Evolutionary conservation across 805 yeast species (phyloP), one percentile per base, ranked within the genome.

Genomic region (Naumovozyma dairenensis): DNA sequence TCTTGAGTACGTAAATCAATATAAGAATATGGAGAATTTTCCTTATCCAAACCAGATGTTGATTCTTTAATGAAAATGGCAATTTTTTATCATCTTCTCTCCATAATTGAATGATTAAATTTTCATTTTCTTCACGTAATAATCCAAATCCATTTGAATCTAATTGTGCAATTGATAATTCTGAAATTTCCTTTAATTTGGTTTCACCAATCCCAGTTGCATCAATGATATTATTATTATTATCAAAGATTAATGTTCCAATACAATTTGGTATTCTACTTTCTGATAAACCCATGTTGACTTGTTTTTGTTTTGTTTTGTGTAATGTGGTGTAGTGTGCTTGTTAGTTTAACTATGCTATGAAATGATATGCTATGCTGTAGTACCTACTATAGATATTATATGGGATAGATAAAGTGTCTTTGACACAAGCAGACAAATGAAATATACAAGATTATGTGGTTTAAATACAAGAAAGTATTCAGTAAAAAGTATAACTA

Each of bases 221-320:
- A 29, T 53, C 50, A 12, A 57, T 44, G 13, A 57, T 34, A 28
- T 56, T 53, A 20, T 46, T 46, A 32, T 53, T 49, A 19, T 46
- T 47, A 35, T 57, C 62, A 34, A 55, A 55, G 4, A 53, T 40
- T 24, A 57, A 31, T 17, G 53, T 46, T 2, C 62, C 62, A 8
- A 49, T 39, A 3, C 50, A 48, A 18, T 49, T 42, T 8, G 57
- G 26, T 34, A 40, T 24, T 10, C 8, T 12, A 24, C 26, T 24
- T 12, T 24, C 26, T 24, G 26, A 24, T 12, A 24, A 24, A 24
- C 26, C 26, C 26, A 24, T 24, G 8, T 24, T 24, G 13, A 8
- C 5, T 7, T 12, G 8, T 24, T 8, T 24, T 7, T 6, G 8
- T 7, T n/a, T n/a, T n/a, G n/a, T n/a, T n/a, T n/a, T n/a, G n/a